A percentile compares a stretch with the other conserved stretches of the same genome.
phyloP scores from a whole-genome alignment of 2,329 filamentous ascomycete genomes.

The Bimuria novae-zelandiae region DNA sequence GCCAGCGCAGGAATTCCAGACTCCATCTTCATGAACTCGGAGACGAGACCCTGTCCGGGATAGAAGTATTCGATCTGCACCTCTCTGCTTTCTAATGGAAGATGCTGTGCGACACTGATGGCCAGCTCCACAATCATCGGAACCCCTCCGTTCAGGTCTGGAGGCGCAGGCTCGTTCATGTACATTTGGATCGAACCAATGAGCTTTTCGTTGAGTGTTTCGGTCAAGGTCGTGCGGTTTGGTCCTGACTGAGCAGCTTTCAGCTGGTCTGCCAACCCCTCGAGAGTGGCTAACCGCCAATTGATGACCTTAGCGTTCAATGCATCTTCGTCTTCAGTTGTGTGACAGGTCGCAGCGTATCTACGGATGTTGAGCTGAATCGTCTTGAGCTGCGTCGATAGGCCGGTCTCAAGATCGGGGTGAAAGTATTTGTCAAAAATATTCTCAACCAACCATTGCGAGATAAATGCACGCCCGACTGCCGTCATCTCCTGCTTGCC shows the following conservation, averaged over 20 bases:
- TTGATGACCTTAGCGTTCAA: conserved; percentile 84
- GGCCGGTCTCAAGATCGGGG: conserved; percentile 74
- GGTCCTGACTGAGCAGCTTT: conserved; percentile 67
- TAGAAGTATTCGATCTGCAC: conserved; percentile 84
- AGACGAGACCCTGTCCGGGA: conserved; percentile 72
- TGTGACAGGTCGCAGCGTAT: conserved; percentile 73
- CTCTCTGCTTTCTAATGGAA: conserved; percentile 89
- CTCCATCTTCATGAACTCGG: conserved; percentile 85
- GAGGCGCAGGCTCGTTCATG: conserved; percentile 74
- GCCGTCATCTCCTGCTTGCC: conserved; percentile 99
- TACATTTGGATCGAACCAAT: conserved; percentile 74
- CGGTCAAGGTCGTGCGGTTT: conserved; percentile 63
- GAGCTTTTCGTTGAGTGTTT: conserved; percentile 67
- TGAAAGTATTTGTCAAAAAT: conserved; percentile 94
- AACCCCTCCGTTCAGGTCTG: conserved; percentile 84
- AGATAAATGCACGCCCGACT: conserved; percentile 85
- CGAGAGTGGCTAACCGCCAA: conserved; percentile 91
- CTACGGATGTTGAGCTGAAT: conserved; percentile 87
- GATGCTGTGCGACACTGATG: conserved; percentile 80
- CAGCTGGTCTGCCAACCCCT: conserved; percentile 78
- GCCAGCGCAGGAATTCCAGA: conserved; percentile 54
- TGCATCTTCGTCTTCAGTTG: conserved; percentile 86
- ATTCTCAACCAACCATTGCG: conserved; percentile 86
- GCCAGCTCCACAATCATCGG: conserved; percentile 93
- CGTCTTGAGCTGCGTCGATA: conserved; percentile 79